Base-by-base conservation (phyloP, 345 rosid species). In the Psidium friedrichsthalianum region DNA sequence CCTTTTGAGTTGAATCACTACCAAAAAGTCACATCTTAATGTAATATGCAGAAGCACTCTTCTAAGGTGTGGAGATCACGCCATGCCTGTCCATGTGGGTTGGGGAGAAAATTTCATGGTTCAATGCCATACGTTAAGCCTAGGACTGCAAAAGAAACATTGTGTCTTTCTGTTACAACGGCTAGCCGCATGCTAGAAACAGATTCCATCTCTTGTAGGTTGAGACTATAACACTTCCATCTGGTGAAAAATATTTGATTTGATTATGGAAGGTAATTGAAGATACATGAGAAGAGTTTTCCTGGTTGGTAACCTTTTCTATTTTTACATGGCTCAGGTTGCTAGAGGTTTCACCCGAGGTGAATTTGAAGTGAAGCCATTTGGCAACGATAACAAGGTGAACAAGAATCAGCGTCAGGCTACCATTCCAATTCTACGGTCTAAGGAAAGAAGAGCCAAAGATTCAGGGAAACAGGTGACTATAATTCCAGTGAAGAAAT, bases 341-440 rank as follows among this genome's bases (percentile, higher is more conserved):
- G 95, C 97, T 82, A 91, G 98, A 91, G 98, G 95, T 80, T 94
- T 95, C 88, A 87, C 88, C 4, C 92, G 98, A 85, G 99, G 98
- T 86, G 90, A 92, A 59, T 97, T 95, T 85, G 97, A 97, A 90
- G 92, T 97, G 87, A 93, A 94, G 89, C 96, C 92, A 56, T 95
- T 91, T 83, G 88, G 93, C 81, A 94, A 92, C 27, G 98, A 93
- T 82, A 92, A 90, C 86, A 93, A 90, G 89, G 86, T 89, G 36
- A 90, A 88, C 58, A 90, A 93, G 85, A 91, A 87, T 85, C 94
- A 86, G 86, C 94, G 90, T 87, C 93, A 90, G 89, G 93, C 87
- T 53, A 89, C 93, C 61, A 94, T 97, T 85, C 92, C 96, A 52
- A 85, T 93, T 87, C 85, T 96, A 85, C 90, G 90, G 85, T 91